Evolutionary conservation across 2,329 filamentous ascomycete genomes (phyloP), one percentile per base, ranked within the genome.

Genomic region (Aspergillus sp.): DNA sequence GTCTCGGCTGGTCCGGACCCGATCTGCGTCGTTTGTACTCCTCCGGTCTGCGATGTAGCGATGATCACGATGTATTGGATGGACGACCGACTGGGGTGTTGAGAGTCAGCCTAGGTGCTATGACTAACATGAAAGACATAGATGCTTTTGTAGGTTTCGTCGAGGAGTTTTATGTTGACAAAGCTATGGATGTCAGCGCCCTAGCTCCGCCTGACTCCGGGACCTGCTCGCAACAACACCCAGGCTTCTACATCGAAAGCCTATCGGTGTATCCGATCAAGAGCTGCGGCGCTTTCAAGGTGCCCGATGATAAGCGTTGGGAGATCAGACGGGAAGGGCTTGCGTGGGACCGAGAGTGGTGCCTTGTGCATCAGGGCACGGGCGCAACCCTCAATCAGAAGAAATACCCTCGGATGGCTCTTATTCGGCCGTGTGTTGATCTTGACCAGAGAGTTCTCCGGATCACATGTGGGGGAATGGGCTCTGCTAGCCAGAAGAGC

Each of bases 321-420:
- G 81, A 86, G 57, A 76, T 97, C 19, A 80, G 79, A 46, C 74
- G 78, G 5, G 89, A 96, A 69, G 93, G 93, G 0, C 73, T 98
- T 2, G 85, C 83, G 6, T 97, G 91, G 89, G 93, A 98, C 64
- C 79, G 93, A 51, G 91, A 97, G 71, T 98, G 93, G 91, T 97
- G 91, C 67, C 73, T 98, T 19, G 76, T 98, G 9, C 90, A 96
- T 62, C 79, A 83, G 60, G 89, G 88, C 39, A 94, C 90, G 1
- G 86, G 88, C 0, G 82, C 83, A 56, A 88, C 85, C 4, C 72
- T 98, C 45, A 95, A 81, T 61, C 91, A 97, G 67, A 98, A 97
- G 69, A 77, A 83, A 53, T 84, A 93, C 61, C 87, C 90, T 2
- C 80, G 76, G 32, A 97, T 98, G 91, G 85, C 88, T 8, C 77